phyloP scores from a whole-genome alignment of 2,329 filamentous ascomycete genomes.

The Bipolaris bicolor region DNA sequence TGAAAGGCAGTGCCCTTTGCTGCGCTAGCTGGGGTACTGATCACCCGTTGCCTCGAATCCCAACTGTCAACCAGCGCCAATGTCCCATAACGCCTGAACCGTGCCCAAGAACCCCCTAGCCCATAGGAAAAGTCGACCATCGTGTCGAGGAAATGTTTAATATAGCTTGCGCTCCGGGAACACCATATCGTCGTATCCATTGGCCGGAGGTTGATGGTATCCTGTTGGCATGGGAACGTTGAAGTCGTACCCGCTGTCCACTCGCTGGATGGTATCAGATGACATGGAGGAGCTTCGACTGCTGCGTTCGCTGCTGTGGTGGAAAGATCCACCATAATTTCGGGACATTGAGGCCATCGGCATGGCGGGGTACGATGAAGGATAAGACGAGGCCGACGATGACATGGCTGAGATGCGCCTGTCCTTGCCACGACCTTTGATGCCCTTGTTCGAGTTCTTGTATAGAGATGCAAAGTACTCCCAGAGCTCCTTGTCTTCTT shows the following conservation, averaged over 20 bases:
- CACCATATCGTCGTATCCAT: slow-evolving; percentile 44
- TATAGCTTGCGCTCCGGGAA: slow-evolving; percentile 47
- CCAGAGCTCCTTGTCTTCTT: slow-evolving; percentile 77
- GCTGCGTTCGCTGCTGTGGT: slow-evolving; percentile 42
- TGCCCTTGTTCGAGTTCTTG: slow-evolving; percentile 98
- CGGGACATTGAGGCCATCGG: slow-evolving; percentile 29
- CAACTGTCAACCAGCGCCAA: slow-evolving; percentile 8
- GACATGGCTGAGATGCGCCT: slow-evolving; percentile 63
- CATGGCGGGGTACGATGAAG: slow-evolving; percentile 32
- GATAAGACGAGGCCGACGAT: slow-evolving; percentile 33
- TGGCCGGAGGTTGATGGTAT: slow-evolving; percentile 31
- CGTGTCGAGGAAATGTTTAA: slow-evolving; percentile 10
- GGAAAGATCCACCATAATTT: slow-evolving; percentile 32
- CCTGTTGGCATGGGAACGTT: slow-evolving; percentile 33
- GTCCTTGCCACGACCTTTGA: slow-evolving; percentile 92
- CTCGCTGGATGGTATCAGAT: slow-evolving; percentile 37
- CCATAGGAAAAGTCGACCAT: background rate
- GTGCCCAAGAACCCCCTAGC: slow-evolving; percentile 1
- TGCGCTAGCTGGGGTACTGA: slow-evolving; percentile 30
- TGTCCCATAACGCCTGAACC: slow-evolving; percentile 9
- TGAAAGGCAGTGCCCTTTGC: slow-evolving; percentile 21
- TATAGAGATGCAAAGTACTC: slow-evolving; percentile 87
- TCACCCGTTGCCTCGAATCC: slow-evolving; percentile 14
- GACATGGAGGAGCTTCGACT: slow-evolving; percentile 45
- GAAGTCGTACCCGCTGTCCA: slow-evolving; percentile 41